Evolutionary conservation across 2,329 filamentous ascomycete species (phyloP).

Genomic region (Orbilia javanica): DNA sequence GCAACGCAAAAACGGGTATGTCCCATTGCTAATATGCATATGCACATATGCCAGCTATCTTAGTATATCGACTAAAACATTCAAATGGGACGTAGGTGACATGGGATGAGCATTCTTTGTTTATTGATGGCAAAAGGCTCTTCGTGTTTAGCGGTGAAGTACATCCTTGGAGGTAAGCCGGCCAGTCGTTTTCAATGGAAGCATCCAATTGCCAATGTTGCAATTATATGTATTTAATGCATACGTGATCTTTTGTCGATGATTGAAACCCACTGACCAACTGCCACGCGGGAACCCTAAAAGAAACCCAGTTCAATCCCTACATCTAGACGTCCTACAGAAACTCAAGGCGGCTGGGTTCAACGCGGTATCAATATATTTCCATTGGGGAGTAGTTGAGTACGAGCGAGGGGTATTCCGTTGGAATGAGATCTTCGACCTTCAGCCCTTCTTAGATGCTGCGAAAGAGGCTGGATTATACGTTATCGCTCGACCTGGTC

Average conservation of each 20-base stretch:
- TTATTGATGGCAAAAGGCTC: slow-evolving; percentile 76
- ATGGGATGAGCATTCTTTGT: slow-evolving; percentile 79
- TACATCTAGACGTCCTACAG: slow-evolving; percentile 74
- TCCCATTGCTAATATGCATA: background rate
- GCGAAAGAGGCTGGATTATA: slow-evolving; percentile 63
- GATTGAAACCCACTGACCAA: background rate
- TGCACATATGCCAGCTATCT: too few species aligned
- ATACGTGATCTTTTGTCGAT: background rate
- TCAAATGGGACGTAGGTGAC: slow-evolving; percentile 68
- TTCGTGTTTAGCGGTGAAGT: slow-evolving; percentile 81
- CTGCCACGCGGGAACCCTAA: slow-evolving; percentile 65
- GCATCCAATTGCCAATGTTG: background rate
- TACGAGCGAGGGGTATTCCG: slow-evolving; percentile 67
- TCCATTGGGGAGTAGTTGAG: slow-evolving; percentile 75
- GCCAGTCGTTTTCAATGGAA: background rate
- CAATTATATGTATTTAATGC: too few species aligned
- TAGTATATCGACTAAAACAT: too few species aligned
- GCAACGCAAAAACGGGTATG: slow-evolving; percentile 39
- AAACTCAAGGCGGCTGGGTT: slow-evolving; percentile 71
- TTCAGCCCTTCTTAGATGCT: slow-evolving; percentile 62
- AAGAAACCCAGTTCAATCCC: slow-evolving; percentile 70
- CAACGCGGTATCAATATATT: slow-evolving; percentile 77
- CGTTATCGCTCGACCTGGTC: slow-evolving; percentile 62
- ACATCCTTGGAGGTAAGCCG: slow-evolving; percentile 71
- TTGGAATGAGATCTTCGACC: slow-evolving; percentile 62